Evolutionary conservation across 768 basidiomycete genomes (phyloP).

Genomic region (Trametes cubensis): DNA sequence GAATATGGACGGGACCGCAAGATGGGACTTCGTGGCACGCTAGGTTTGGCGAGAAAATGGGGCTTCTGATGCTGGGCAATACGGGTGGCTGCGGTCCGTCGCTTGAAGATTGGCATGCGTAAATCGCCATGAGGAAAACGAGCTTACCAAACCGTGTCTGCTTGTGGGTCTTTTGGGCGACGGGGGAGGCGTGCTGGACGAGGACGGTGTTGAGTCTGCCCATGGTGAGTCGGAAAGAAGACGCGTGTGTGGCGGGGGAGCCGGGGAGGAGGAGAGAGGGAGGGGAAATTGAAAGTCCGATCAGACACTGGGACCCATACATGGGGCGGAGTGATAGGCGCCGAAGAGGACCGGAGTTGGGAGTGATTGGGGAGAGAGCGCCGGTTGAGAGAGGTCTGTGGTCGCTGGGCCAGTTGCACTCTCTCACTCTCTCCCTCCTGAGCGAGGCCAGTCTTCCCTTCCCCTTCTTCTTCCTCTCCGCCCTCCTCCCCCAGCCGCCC

Average conservation of each 20-base stretch:
- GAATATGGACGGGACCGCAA: constrained; percentile 19
- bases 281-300: constrained; percentile 8
- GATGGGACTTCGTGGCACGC: constrained; percentile 16
- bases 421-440: background rate
- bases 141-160: constrained; percentile 15
- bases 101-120: constrained; percentile 10
- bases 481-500: constrained; percentile 1
- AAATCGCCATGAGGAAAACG: background rate
- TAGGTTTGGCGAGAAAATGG: constrained; percentile 18
- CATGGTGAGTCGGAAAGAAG: constrained; percentile 15
- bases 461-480: constrained; percentile 5
- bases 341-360: background rate
- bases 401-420: background rate
- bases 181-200: constrained; percentile 24
- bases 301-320: constrained; percentile 1
- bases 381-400: background rate
- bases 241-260: constrained; percentile 1
- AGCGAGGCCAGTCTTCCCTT: background rate
- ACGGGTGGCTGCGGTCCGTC: constrained; percentile 18
- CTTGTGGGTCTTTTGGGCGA: constrained; percentile 14
- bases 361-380: background rate
- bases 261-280: background rate
- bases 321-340: background rate
- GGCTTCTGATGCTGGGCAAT: constrained; percentile 19
- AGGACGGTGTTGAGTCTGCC: constrained; percentile 23